These are phyloP conservation scores for Monilinia fructigena DNA, from an alignment of 2,329 filamentous ascomycete species.

Conservation along the genomic window DNA sequence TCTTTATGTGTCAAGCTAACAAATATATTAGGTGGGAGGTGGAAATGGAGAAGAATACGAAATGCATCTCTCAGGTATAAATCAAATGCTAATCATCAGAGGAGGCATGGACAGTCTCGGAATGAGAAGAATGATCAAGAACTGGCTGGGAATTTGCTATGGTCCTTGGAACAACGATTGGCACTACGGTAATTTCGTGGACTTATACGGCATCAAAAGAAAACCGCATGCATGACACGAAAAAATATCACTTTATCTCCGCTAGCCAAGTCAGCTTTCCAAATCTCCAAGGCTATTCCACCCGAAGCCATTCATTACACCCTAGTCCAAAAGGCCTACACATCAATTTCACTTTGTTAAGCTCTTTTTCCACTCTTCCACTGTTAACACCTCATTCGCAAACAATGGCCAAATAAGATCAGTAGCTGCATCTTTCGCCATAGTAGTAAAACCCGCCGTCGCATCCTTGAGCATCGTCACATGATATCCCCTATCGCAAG, in stretches of 20 bases:
- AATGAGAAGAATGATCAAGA: constrained; percentile 31
- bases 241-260: background rate
- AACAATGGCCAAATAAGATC: constrained; percentile 38
- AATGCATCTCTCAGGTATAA: constrained; percentile 31
- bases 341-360: constrained; percentile 14
- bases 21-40: constrained; percentile 27
- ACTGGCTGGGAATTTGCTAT: constrained; percentile 29
- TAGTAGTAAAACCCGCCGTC: constrained; percentile 34
- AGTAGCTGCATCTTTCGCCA: constrained; percentile 33
- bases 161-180: constrained; percentile 32
- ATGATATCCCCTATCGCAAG: constrained; percentile 32
- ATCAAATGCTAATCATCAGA: constrained; percentile 32
- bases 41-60: constrained; percentile 31
- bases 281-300: background rate
- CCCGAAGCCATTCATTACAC: background rate
- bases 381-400: constrained; percentile 33
- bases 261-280: background rate
- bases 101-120: constrained; percentile 28
- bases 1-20: background rate
- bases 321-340: too few species aligned
- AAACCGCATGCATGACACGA: constrained; percentile 8
- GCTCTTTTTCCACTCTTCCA: constrained; percentile 32
- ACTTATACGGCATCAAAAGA: constrained; percentile 16
- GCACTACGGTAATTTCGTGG: constrained; percentile 17
- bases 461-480: constrained; percentile 36